Base-by-base conservation (phyloP, 2,329 filamentous ascomycete genomes). In the Fusarium sp. region DNA sequence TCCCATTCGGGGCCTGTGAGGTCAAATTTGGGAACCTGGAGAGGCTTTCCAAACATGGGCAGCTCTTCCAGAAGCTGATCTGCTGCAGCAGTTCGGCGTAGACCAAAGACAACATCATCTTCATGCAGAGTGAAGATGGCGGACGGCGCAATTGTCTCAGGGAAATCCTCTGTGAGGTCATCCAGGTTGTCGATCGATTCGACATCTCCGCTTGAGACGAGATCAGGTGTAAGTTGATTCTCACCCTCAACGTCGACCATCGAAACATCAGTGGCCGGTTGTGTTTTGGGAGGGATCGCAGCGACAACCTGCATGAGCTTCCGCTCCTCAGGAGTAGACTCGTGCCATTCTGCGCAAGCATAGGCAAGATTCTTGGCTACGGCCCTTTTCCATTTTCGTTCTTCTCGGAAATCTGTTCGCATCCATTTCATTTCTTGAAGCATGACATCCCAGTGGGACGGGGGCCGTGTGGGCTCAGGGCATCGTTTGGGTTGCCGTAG, bases 361-460 rank as follows among this genome's bases (percentile, higher is more conserved):
- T 90, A 84, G 2, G 94, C 96, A 63, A 97, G 84, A 59, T 91
- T 93, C 61, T 91, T 91, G 8, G 94, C 94, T 35, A 91, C 87
- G 4, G 92, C 88, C 76, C 89, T 90, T 81, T 98, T 98, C 94
- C 94, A 97, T 77, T 97, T 97, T 39, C 93, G 85, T 78, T 98
- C 96, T 79, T 98, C 93, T 52, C 92, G 88, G 75, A 98, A 98
- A 79, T 99, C 96, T 3, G 94, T 98, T 50, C 94, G 89, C 93
- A 99, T 97, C 95, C 95, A 98, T 78, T 94, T 97, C 88, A 95
- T 93, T 82, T 99, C 94, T 71, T 94, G 88, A 31, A 99, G 83
- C 57, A 98, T 79, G 53, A 95, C 86, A 80, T 99, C 96, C 88
- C 91, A 93, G 72, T 98, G 95, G 3, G 91, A 90, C 2, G 88